These are phyloP conservation scores for Gryganskiella cystojenkinii DNA, from an alignment of 192 early-diverging fungal genomes.

Conservation along the genomic window DNA sequence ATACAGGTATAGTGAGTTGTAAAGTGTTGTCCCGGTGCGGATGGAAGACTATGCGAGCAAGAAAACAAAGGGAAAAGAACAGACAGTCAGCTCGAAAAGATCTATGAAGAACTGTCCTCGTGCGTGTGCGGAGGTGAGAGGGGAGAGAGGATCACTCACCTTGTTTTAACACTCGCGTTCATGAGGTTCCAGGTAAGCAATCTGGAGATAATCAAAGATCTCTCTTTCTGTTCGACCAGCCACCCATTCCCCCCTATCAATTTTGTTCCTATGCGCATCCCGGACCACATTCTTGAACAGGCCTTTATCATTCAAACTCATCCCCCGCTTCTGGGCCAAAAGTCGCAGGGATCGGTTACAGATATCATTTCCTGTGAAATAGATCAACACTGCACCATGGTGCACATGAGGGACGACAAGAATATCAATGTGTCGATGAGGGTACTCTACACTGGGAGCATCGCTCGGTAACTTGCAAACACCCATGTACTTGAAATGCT, in stretches of 20 bases:
- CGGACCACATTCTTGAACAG: conserved; percentile 43
- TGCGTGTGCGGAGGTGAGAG: background rate
- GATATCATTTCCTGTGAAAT: conserved; percentile 56
- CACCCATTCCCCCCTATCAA: conserved; percentile 45
- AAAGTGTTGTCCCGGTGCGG: background rate
- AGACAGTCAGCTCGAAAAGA: background rate
- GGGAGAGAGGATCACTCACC: background rate
- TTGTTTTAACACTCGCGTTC: conserved; percentile 41
- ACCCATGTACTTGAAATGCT: conserved; percentile 54
- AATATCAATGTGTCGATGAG: conserved; percentile 51
- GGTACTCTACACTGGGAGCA: background rate
- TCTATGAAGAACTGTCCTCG: background rate
- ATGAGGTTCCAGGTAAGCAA: conserved; percentile 43
- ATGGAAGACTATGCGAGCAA: background rate
- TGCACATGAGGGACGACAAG: conserved; percentile 43
- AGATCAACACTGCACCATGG: conserved; percentile 38
- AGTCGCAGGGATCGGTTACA: conserved; percentile 54
- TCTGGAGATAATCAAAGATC: conserved; percentile 49
- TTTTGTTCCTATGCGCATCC: conserved; percentile 18
- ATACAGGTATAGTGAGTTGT: background rate
- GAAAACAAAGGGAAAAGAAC: background rate
- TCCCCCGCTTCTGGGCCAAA: conserved; percentile 46
- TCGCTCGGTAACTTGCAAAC: conserved; percentile 35
- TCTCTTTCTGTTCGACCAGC: conserved; percentile 49
- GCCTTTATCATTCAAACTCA: conserved; percentile 53